phyloP scores from a whole-genome alignment of 495 filamentous ascomycete genomes.

The Xylaria grammica region DNA sequence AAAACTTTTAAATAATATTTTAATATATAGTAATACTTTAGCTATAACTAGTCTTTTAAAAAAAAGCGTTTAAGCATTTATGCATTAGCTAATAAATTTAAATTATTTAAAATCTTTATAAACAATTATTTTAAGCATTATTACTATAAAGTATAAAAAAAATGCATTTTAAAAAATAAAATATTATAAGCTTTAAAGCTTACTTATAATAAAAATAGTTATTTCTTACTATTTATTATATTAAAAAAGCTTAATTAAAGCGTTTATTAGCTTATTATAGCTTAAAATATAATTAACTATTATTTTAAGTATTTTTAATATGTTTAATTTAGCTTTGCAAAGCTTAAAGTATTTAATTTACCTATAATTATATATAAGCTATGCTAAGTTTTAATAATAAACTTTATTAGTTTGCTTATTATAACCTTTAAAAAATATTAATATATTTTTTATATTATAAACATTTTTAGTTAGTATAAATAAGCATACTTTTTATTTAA shows the following conservation, averaged over 20 bases:
- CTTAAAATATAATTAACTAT: slow-evolving; percentile 15
- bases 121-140: too few relatives aligned
- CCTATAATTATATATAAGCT: background rate
- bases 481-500: background rate
- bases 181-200: too few relatives aligned
- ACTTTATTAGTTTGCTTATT: slow-evolving; percentile 2
- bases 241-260: background rate
- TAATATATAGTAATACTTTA: too few relatives aligned
- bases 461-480: slow-evolving; percentile 15
- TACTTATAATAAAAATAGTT: too few relatives aligned
- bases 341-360: slow-evolving; percentile 1
- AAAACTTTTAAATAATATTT: too few relatives aligned
- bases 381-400: background rate
- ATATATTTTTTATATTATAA: slow-evolving; percentile 7
- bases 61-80: too few relatives aligned
- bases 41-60: too few relatives aligned
- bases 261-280: background rate
- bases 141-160: too few relatives aligned
- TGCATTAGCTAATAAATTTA: too few relatives aligned
- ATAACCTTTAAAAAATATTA: slow-evolving; percentile 6
- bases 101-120: too few relatives aligned
- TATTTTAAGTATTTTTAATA: background rate
- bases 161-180: too few relatives aligned
- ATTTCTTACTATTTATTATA: background rate
- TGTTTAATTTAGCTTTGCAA: background rate